Conservation (phyloP, 202 grass and related monocot species). For the Schoenoplectus tabernaemontani region DNA sequence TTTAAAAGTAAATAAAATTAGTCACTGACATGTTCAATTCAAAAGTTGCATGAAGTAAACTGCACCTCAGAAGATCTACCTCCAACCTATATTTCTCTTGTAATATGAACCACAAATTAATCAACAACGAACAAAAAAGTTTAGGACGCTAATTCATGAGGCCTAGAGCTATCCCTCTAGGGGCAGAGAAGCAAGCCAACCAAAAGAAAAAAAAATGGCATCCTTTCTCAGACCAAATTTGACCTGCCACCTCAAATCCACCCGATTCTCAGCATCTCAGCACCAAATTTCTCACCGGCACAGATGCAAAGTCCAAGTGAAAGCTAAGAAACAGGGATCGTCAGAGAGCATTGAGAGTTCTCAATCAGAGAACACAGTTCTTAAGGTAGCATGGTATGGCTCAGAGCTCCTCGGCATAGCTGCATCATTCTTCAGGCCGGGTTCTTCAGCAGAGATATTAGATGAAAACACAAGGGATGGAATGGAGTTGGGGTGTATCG, state of each 20-base stretch:
- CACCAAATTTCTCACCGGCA: not conserved
- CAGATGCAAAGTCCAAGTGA: not conserved
- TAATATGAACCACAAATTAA: constrained; percentile 3
- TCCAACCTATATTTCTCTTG: not conserved
- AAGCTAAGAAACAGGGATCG: constrained; percentile 35
- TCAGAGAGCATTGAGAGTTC: constrained; percentile 21
- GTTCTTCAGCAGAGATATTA: not conserved
- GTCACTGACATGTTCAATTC: not conserved
- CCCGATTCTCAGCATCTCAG: not conserved
- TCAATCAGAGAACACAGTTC: constrained; percentile 55
- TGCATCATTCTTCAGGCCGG: constrained; percentile 49
- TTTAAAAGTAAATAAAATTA: not conserved
- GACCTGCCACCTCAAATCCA: constrained; percentile 5
- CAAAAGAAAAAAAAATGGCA: constrained; percentile 32
- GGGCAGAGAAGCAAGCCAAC: not conserved
- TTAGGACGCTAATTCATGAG: not conserved
- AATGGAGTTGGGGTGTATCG: not conserved
- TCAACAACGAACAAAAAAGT: not conserved
- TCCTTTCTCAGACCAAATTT: constrained; percentile 21
- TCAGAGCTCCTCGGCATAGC: constrained; percentile 84
- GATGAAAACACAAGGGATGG: not conserved
- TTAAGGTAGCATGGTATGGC: constrained; percentile 77
- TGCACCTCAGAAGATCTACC: not conserved
- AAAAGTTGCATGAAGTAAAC: not conserved
- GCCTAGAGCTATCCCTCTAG: not conserved